A percentile compares a stretch with the other conserved stretches of the same genome.
phyloP scores from a whole-genome alignment of 1,284 basidiomycete species.

The Moesziomyces sp. region DNA sequence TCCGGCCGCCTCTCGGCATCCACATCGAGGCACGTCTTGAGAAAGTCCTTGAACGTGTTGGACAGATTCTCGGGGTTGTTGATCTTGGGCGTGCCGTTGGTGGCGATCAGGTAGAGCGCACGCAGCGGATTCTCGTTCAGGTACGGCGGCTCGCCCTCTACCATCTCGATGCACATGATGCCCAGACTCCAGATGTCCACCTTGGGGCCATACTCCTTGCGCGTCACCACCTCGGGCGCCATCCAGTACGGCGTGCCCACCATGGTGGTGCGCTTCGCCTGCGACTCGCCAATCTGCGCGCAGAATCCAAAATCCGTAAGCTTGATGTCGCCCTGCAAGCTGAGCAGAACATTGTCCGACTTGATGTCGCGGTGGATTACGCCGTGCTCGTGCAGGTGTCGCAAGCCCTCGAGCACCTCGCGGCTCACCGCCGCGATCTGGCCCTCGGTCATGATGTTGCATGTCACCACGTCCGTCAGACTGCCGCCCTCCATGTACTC shows the following conservation, averaged over 20 bases:
- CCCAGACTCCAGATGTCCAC: slow-evolving; percentile 99
- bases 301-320: slow-evolving; percentile 99
- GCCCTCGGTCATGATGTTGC: slow-evolving; percentile 90
- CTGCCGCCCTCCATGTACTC: slow-evolving; percentile 99
- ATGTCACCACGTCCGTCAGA: slow-evolving; percentile 98
- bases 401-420: slow-evolving; percentile 78
- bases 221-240: slow-evolving; percentile 99
- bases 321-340: slow-evolving; percentile 91
- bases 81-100: slow-evolving; percentile 93
- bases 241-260: slow-evolving; percentile 99
- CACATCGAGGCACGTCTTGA: slow-evolving; percentile 89
- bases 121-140: slow-evolving; percentile 97
- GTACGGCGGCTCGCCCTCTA: slow-evolving; percentile 98
- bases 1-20: slow-evolving; percentile 92
- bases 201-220: slow-evolving; percentile 98
- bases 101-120: slow-evolving; percentile 95
- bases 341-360: slow-evolving; percentile 94
- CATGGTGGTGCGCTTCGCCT: slow-evolving; percentile 98
- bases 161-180: slow-evolving; percentile 99
- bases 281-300: slow-evolving; percentile 95
- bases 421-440: slow-evolving; percentile 98
- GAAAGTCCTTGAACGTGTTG: slow-evolving; percentile 90
- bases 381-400: slow-evolving; percentile 86
- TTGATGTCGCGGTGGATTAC: slow-evolving; percentile 99
- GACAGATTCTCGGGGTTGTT: slow-evolving; percentile 94